Evolutionary conservation across 2,329 filamentous ascomycete genomes (phyloP).

Genomic region (Aspergillus tanneri): DNA sequence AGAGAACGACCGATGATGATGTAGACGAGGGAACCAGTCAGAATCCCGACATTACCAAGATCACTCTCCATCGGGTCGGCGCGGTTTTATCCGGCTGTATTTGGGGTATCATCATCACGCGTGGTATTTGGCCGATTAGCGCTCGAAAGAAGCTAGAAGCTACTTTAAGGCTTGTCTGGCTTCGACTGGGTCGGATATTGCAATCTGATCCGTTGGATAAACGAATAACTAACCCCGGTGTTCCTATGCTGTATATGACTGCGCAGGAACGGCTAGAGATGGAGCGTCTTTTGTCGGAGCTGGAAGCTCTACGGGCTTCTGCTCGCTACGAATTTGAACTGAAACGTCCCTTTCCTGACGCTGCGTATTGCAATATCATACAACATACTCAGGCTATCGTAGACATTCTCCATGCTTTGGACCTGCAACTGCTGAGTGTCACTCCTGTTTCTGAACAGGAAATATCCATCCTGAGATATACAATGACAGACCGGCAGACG

Average conservation of each 20-base stretch:
- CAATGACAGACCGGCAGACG: conserved; percentile 72
- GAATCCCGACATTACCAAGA: conserved; percentile 80
- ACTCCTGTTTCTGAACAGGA: conserved; percentile 74
- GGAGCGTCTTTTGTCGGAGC: conserved; percentile 71
- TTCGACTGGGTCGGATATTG: conserved; percentile 95
- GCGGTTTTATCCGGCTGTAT: conserved; percentile 83
- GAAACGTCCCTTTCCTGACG: conserved; percentile 78
- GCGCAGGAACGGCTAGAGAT: conserved; percentile 84
- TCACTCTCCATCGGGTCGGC: conserved; percentile 81
- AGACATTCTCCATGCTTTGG: conserved; percentile 95
- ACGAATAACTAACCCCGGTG: conserved; percentile 62
- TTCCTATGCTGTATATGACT: conserved; percentile 86
- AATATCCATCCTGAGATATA: conserved; percentile 75
- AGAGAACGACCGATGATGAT: conserved; percentile 76
- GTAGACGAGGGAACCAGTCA: conserved; percentile 82
- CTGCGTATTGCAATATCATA: conserved; percentile 71
- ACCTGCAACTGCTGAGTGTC: conserved; percentile 82
- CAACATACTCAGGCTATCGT: conserved; percentile 79
- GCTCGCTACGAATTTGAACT: conserved; percentile 87
- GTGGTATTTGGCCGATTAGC: conserved; percentile 90
- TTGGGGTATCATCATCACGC: conserved; percentile 89
- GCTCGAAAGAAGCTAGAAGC: conserved; percentile 85
- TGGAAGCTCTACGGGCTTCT: conserved; percentile 70
- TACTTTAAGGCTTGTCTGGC: conserved; percentile 81
- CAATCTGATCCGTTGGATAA: conserved; percentile 84